These are phyloP conservation scores for Backusella luteola DNA, from an alignment of 192 early-diverging fungal species.

Conservation along the genomic window DNA sequence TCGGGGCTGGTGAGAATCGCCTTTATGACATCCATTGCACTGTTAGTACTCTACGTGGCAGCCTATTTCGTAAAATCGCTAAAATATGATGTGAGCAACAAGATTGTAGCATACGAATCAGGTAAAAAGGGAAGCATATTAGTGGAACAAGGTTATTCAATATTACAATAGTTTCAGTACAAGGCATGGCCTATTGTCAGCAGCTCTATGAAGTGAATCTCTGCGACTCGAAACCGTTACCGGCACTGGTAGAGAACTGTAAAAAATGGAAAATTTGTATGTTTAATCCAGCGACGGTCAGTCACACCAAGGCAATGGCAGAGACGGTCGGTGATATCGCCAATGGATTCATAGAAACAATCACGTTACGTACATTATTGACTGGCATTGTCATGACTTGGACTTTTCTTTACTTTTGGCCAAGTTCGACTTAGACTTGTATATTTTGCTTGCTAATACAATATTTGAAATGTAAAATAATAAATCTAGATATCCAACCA, in stretches of 20 bases:
- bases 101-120: slow-evolving; percentile 24
- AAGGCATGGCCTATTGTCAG: not conserved
- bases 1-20: not conserved
- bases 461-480: too few relatives aligned
- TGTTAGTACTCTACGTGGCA: not conserved
- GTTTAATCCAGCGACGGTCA: slow-evolving; percentile 16
- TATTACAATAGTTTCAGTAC: not conserved
- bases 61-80: slow-evolving; percentile 1
- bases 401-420: not conserved
- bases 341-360: slow-evolving; percentile 77
- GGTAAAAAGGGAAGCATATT: slow-evolving; percentile 11
- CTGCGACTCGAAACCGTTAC: slow-evolving; percentile 50
- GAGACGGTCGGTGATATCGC: slow-evolving; percentile 84
- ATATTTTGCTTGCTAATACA: too few relatives aligned
- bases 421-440: not conserved
- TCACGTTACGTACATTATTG: slow-evolving; percentile 69
- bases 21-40: not conserved
- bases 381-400: not conserved
- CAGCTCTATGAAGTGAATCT: slow-evolving; percentile 37
- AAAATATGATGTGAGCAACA: slow-evolving; percentile 8
- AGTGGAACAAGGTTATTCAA: not conserved
- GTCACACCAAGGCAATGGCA: slow-evolving; percentile 64
- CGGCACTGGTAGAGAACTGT: slow-evolving; percentile 57
- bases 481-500: too few relatives aligned
- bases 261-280: slow-evolving; percentile 55